phyloP scores from a whole-genome alignment of 2,329 filamentous ascomycete genomes.

The Fusarium sp. region DNA sequence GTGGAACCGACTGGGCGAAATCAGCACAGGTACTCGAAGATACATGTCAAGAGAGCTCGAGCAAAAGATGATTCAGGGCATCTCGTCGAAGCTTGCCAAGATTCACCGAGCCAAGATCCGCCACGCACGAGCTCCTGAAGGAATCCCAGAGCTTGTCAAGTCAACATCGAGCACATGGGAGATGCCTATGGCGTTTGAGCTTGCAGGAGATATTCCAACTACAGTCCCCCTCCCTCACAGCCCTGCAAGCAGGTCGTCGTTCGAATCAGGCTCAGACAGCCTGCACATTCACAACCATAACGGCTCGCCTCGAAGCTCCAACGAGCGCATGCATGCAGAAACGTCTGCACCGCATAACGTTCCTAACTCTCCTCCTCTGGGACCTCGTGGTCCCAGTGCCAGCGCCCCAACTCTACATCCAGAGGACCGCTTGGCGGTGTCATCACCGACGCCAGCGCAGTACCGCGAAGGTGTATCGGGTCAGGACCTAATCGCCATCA shows the following conservation, averaged over 20 bases:
- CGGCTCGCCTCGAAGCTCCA: constrained; percentile 62
- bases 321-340: constrained; percentile 56
- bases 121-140: constrained; percentile 62
- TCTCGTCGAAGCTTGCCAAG: constrained; percentile 84
- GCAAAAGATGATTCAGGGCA: constrained; percentile 79
- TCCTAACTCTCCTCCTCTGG: constrained; percentile 43
- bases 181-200: constrained; percentile 65
- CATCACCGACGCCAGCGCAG: constrained; percentile 68
- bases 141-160: constrained; percentile 58
- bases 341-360: constrained; percentile 45
- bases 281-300: constrained; percentile 55
- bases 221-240: constrained; percentile 51
- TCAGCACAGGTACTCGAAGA: constrained; percentile 88
- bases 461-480: constrained; percentile 66
- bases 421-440: constrained; percentile 66
- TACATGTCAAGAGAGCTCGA: constrained; percentile 82
- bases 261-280: constrained; percentile 66
- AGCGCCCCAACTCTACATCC: constrained; percentile 44
- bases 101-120: constrained; percentile 81
- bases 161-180: constrained; percentile 54
- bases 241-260: constrained; percentile 62
- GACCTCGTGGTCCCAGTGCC: constrained; percentile 44
- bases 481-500: constrained; percentile 75
- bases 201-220: constrained; percentile 67
- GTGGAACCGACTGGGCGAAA: constrained; percentile 93